Base-by-base conservation (phyloP, 768 basidiomycete species). In the Pluteus cervinus region DNA sequence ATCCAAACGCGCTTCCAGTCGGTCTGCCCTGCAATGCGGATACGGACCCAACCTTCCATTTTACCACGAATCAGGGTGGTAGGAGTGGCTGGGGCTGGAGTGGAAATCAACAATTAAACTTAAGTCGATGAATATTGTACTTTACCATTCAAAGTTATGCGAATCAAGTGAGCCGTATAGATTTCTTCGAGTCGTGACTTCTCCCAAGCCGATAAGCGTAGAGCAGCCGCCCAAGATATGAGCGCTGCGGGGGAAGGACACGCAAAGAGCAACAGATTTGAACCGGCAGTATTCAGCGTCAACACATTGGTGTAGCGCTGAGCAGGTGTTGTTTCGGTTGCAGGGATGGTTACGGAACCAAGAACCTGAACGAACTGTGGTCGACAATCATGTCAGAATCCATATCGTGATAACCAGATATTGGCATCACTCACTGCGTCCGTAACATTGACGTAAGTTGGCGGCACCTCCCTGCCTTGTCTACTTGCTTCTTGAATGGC, bases 1-100 rank as follows among this genome's bases (percentile, higher is more conserved):
- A 88, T 76, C 86, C 89, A 98, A 30, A 92, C 71, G 28, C 79
- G 74, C 56, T 91, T 91, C 94, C 94, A 98, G 48, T 96, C 91
- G 0, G 88, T 92, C 49, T 92, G 90, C n/a, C 94, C 93, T n/a
- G 92, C 85, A 25, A 97, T 69, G 30, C 94, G 81, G 31, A 91
- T 73, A 48, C 83, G 76, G 12, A 90, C 84, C 86, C 87, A 92
- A 1, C 93, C 94, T 56, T 97, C 93, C 68, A 91, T 74, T 41
- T 75, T 73, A 7, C 87, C 83, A 32, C 75, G 73, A 8, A 75
- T 56, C 2, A 93, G 71, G 6, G 84, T 78, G 2, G 78, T 69
- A 7, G 72, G 76, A 2, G 78, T 66, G 49, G 73, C 65, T 30
- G 66, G 66, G 30, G 63, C 74, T 75, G 42, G 5, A 37, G 22